Evolutionary conservation across 495 filamentous ascomycete genomes (phyloP).

Genomic region (Recurvomyces mirabilis): DNA sequence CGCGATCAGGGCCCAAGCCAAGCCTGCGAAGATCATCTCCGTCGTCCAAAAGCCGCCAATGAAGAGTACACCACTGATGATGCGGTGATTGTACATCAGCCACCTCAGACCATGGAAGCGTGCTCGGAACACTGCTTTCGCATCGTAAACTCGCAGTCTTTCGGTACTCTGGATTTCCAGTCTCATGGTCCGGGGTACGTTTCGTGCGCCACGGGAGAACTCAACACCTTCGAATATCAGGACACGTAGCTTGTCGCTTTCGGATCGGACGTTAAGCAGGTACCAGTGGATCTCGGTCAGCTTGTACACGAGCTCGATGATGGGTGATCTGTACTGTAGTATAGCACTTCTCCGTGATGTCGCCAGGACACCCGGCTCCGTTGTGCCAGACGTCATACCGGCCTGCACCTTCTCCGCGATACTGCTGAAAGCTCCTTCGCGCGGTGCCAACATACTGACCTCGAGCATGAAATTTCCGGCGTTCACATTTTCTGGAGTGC

Average conservation of each 20-base stretch:
- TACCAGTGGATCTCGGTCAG: constrained; percentile 48
- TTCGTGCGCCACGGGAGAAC: constrained; percentile 46
- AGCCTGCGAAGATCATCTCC: constrained; percentile 49
- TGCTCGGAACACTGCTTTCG: constrained; percentile 55
- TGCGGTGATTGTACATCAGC: constrained; percentile 72
- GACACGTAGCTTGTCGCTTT: constrained; percentile 49
- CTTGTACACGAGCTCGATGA: constrained; percentile 43
- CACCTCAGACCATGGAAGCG: constrained; percentile 62
- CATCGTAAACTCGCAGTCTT: constrained; percentile 63
- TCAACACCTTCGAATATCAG: constrained; percentile 59
- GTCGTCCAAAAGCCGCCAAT: constrained; percentile 61
- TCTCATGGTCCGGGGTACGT: constrained; percentile 45
- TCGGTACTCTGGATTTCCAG: constrained; percentile 56
- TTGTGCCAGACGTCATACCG: not conserved
- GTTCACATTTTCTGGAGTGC: constrained; percentile 46
- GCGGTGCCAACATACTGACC: constrained; percentile 21
- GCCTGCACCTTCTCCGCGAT: constrained; percentile 12
- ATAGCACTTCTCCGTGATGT: constrained; percentile 50
- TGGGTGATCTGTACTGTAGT: constrained; percentile 51
- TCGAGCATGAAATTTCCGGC: constrained; percentile 91
- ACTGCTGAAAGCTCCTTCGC: constrained; percentile 1
- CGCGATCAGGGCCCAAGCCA: constrained; percentile 47
- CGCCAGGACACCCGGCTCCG: constrained; percentile 25
- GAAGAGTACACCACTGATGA: constrained; percentile 55
- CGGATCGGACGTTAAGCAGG: constrained; percentile 42